Evolutionary conservation across 768 basidiomycete species (phyloP), one percentile per base, ranked within the genome.

Genomic region (Pulveroboletus ravenelii): DNA sequence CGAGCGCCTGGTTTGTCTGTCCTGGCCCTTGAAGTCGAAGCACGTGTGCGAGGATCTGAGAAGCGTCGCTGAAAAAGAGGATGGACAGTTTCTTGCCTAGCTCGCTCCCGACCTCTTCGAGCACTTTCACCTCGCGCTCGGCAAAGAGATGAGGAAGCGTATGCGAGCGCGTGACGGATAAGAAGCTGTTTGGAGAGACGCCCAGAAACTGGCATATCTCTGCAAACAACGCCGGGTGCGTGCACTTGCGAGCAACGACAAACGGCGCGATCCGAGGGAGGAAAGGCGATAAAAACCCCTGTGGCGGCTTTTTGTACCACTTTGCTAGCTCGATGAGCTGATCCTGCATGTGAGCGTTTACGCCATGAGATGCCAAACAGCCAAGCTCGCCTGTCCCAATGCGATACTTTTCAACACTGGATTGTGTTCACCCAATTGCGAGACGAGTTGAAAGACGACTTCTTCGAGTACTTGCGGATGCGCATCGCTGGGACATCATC

Each of bases 101-200:
- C 45, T 82, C 78, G 39, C 65, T 70, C 3, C 83, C 73, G n/a
- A 95, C 76, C 12, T 74, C 73, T 31, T 81, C 76, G 17, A 95
- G 73, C 0, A 81, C 79, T 43, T 71, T 76, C 20, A 67, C 53
- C 37, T 89, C 81, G 54, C 80, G 75, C 38, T 73, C 72, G 8
- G 80, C 84, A 62, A 89, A 87, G 32, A 93, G 65, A 17, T 72
- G 70, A 0, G 93, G 92, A 6, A 92, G 75, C 2, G 82, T 87
- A 50, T 80, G 75, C 12, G 76, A 62, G 18, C 86, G 74, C 1
- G 83, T 87, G 25, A 80, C 74, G 3, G 76, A 70, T 41, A 93
- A 72, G 62, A 93, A 89, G 54, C 79, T 79, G 9, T 67, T 64
- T 1, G 78, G 75, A 13, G 76, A 65, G 31, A 81, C 73, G 10